phyloP scores from a whole-genome alignment of 192 early-diverging fungal species.

The Coemansia biformis region DNA sequence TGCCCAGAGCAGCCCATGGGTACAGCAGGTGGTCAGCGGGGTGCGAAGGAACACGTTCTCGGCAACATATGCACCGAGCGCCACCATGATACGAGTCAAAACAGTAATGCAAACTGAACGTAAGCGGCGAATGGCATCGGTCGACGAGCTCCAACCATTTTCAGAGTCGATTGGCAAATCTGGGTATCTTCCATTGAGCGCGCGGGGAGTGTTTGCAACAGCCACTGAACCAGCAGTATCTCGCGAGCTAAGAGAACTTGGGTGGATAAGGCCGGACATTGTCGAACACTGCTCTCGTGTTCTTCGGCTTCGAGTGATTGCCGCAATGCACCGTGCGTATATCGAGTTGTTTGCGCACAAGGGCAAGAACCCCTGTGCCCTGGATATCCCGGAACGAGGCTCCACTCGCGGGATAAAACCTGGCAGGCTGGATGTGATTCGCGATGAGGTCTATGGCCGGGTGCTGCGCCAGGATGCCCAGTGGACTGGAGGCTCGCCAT shows the following conservation, averaged over 20 bases:
- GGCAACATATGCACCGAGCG: conserved; percentile 4
- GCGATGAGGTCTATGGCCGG: conserved; percentile 9
- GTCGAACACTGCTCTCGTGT: conserved; percentile 35
- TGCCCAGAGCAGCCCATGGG: conserved; percentile 24
- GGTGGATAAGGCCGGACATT: conserved; percentile 21
- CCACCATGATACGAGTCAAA: conserved; percentile 23
- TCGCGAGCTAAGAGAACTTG: conserved; percentile 1
- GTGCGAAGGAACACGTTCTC: conserved; percentile 14
- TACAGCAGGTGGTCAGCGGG: conserved; percentile 31
- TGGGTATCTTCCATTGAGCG: conserved; percentile 13
- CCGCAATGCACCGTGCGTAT: conserved; percentile 20
- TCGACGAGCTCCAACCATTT: conserved; percentile 31
- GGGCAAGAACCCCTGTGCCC: neutral
- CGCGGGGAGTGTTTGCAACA: conserved; percentile 11
- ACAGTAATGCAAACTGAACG: no score
- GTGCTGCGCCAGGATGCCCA: conserved; percentile 24
- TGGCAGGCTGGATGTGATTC: conserved; percentile 12
- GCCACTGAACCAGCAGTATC: conserved; percentile 5
- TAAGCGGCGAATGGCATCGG: neutral
- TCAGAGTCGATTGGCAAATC: conserved; percentile 13
- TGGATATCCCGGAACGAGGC: conserved; percentile 4
- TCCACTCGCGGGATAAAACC: neutral
- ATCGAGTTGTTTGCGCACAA: conserved; percentile 11
- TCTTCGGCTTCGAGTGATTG: conserved; percentile 9
- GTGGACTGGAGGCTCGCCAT: conserved; percentile 18